phyloP scores from a whole-genome alignment of 345 rosid genomes.

The Hibiscus mutabilis region DNA sequence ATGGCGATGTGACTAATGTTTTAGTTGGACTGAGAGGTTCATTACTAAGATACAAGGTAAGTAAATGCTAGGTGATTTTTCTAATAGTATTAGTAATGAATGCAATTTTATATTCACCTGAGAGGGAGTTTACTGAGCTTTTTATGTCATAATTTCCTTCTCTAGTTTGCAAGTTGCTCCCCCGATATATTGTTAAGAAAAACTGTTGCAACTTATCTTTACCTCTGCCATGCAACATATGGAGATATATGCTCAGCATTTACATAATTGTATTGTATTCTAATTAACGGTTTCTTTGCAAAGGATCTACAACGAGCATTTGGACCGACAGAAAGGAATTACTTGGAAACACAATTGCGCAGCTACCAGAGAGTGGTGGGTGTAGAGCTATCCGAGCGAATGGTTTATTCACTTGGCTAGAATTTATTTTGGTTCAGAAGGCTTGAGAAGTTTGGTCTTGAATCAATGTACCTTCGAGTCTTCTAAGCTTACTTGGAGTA shows the following conservation, averaged over 20 bases:
- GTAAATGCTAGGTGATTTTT: background rate
- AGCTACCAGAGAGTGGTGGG: constrained; percentile 63
- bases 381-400: constrained; percentile 53
- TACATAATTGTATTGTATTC: background rate
- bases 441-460: background rate
- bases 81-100: no score
- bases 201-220: background rate
- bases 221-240: background rate
- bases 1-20: constrained; percentile 39
- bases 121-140: background rate
- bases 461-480: background rate
- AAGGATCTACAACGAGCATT: constrained; percentile 44
- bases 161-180: background rate
- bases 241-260: background rate
- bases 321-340: constrained; percentile 24
- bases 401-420: constrained; percentile 55
- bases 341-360: constrained; percentile 49
- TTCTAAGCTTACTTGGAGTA: background rate
- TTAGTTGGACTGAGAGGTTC: constrained; percentile 41
- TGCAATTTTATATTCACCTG: background rate
- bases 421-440: background rate
- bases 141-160: background rate
- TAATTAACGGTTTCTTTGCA: constrained; percentile 14
- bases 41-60: constrained; percentile 64
- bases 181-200: background rate